Evolutionary conservation across 768 basidiomycete genomes (phyloP).

Genomic region (Gelatoporia subvermispora): DNA sequence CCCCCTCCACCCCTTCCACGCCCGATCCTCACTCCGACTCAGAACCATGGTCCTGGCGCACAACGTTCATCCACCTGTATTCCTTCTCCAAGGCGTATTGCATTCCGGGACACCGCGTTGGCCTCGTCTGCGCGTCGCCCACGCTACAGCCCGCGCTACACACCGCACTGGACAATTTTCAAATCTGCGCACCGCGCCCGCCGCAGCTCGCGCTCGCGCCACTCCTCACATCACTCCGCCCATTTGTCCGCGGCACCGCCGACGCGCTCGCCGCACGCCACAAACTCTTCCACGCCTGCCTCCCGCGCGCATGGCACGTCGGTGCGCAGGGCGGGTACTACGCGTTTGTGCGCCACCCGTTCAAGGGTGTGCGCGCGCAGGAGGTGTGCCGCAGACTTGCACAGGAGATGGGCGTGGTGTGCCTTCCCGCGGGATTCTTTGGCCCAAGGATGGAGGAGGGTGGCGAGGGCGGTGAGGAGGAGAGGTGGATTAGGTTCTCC

Average conservation of each 20-base stretch:
- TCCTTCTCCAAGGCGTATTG: slow-evolving; percentile 81
- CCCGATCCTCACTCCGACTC: not conserved
- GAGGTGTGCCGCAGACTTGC: slow-evolving; percentile 59
- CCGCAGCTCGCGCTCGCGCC: slow-evolving; percentile 62
- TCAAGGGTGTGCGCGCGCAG: slow-evolving; percentile 37
- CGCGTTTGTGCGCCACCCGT: slow-evolving; percentile 73
- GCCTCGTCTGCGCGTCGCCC: slow-evolving; percentile 61
- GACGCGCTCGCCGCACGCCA: slow-evolving; percentile 47
- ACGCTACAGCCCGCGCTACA: slow-evolving; percentile 44
- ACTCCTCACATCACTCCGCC: slow-evolving; percentile 47
- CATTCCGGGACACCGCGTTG: slow-evolving; percentile 80
- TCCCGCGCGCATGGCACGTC: slow-evolving; percentile 57
- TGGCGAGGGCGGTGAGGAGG: slow-evolving; percentile 33
- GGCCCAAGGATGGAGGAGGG: slow-evolving; percentile 21
- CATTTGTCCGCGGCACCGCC: slow-evolving; percentile 50
- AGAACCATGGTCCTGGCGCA: slow-evolving; percentile 46
- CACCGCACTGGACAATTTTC: slow-evolving; percentile 72
- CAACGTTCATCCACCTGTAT: slow-evolving; percentile 61
- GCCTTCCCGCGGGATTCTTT: slow-evolving; percentile 66
- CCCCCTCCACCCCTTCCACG: slow-evolving; percentile 6
- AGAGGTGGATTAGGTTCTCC: slow-evolving; percentile 72
- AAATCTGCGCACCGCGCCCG: slow-evolving; percentile 74
- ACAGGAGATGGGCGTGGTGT: slow-evolving; percentile 55
- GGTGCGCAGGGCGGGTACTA: slow-evolving; percentile 71
- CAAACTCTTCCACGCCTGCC: slow-evolving; percentile 41